Conservation (phyloP, 345 rosid species). For the Linum tenue region DNA sequence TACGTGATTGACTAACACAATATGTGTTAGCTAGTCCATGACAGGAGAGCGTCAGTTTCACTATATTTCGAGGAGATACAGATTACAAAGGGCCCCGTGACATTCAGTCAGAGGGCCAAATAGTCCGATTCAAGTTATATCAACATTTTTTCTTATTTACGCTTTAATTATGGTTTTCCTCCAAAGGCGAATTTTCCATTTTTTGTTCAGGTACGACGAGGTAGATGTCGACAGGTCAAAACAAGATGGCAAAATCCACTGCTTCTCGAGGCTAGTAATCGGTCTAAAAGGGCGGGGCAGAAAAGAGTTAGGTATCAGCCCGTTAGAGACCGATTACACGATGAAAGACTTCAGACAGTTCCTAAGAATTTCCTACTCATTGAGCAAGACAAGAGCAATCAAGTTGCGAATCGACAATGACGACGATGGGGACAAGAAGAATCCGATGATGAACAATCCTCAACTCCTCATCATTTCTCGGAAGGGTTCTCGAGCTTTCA, state of each 20-base stretch:
- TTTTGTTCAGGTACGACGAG: neutral
- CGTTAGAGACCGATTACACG: slow-evolving; percentile 36
- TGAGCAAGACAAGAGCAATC: slow-evolving; percentile 30
- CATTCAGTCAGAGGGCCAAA: too few species aligned
- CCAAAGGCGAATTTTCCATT: too few species aligned
- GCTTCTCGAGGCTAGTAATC: slow-evolving; percentile 41
- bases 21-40: too few species aligned
- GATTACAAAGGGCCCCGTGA: too few species aligned
- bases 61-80: too few species aligned
- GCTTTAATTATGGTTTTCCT: too few species aligned
- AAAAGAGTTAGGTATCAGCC: slow-evolving; percentile 50
- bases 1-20: too few species aligned
- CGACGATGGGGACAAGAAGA: neutral
- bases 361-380: slow-evolving; percentile 37
- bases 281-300: slow-evolving; percentile 46
- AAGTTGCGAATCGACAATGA: slow-evolving; percentile 1
- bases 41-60: too few species aligned
- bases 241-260: slow-evolving; percentile 26
- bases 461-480: slow-evolving; percentile 52
- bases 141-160: too few species aligned
- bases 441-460: slow-evolving; percentile 17
- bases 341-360: slow-evolving; percentile 52
- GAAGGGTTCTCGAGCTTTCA: slow-evolving; percentile 43
- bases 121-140: too few species aligned
- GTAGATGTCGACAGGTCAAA: slow-evolving; percentile 38